Conservation (phyloP, 2,329 filamentous ascomycete species). For the Xylaria hypoxylon region DNA sequence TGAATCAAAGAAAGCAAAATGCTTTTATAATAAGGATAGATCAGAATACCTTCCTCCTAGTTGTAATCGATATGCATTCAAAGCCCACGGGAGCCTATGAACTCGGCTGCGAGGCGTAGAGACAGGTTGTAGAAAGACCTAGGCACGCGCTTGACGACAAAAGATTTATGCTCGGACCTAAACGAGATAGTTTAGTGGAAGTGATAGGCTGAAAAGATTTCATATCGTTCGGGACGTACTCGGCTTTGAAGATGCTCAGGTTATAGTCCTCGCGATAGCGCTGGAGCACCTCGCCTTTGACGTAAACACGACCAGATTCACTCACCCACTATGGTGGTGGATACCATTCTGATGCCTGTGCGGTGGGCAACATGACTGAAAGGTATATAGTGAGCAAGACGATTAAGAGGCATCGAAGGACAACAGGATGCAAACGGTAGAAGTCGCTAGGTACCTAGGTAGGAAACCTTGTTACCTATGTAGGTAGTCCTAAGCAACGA, state of each 20-base stretch:
- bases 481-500: too few species aligned
- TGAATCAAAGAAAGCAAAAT: slow-evolving; percentile 52
- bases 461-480: too few species aligned
- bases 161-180: slow-evolving; percentile 50
- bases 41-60: slow-evolving; percentile 49
- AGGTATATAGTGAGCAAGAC: slow-evolving; percentile 18
- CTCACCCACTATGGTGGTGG: slow-evolving; percentile 51
- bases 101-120: slow-evolving; percentile 49
- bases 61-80: slow-evolving; percentile 54
- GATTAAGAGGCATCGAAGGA: slow-evolving; percentile 30
- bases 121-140: slow-evolving; percentile 50
- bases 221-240: slow-evolving; percentile 48
- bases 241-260: slow-evolving; percentile 50
- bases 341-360: slow-evolving; percentile 50
- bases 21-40: slow-evolving; percentile 52
- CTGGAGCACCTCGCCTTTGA: slow-evolving; percentile 49
- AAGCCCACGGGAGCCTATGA: slow-evolving; percentile 49
- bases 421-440: slow-evolving; percentile 8
- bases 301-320: slow-evolving; percentile 53
- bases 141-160: slow-evolving; percentile 51
- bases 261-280: slow-evolving; percentile 40
- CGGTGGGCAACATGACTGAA: slow-evolving; percentile 21
- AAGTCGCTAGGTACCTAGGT: slow-evolving; percentile 2
- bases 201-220: slow-evolving; percentile 27
- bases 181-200: slow-evolving; percentile 37